These are phyloP conservation scores for Erodium chrysanthum DNA, from an alignment of 441 rosid species.

Conservation along the genomic window DNA sequence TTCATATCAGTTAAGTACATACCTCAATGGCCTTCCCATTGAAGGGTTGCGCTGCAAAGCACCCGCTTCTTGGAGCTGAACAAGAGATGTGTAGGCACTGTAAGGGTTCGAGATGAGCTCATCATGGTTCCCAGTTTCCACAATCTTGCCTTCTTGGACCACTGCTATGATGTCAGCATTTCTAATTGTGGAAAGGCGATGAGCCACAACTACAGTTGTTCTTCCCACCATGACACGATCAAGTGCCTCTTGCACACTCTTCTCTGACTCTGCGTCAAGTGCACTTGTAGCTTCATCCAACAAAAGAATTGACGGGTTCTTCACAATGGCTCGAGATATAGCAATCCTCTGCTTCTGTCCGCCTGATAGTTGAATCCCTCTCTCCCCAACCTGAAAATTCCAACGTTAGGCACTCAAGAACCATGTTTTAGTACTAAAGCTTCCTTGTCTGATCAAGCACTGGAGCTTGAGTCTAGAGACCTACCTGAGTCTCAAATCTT, in stretches of 20 bases:
- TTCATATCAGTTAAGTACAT: neutral
- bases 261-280: constrained; percentile 92
- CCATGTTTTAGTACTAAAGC: neutral
- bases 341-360: constrained; percentile 99
- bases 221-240: constrained; percentile 98
- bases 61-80: constrained; percentile 90
- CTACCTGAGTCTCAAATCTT: constrained; percentile 86
- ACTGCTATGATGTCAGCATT: constrained; percentile 98
- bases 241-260: constrained; percentile 94
- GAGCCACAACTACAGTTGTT: constrained; percentile 92
- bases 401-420: constrained; percentile 12
- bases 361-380: constrained; percentile 92
- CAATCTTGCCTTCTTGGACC: constrained; percentile 87
- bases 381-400: constrained; percentile 91
- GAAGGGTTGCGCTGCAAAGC: constrained; percentile 43
- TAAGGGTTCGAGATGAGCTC: constrained; percentile 82
- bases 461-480: neutral
- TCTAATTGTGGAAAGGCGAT: constrained; percentile 90
- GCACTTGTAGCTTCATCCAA: constrained; percentile 98
- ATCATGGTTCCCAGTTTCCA: constrained; percentile 86
- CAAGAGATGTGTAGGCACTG: constrained; percentile 81
- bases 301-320: constrained; percentile 88
- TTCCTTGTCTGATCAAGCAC: no score
- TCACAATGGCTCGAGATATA: constrained; percentile 93
- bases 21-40: constrained; percentile 55